A percentile compares a stretch with the other conserved stretches of the same genome.
Evolutionary conservation across 2,329 filamentous ascomycete species (phyloP).

Genomic region (Botryotinia globosa): DNA sequence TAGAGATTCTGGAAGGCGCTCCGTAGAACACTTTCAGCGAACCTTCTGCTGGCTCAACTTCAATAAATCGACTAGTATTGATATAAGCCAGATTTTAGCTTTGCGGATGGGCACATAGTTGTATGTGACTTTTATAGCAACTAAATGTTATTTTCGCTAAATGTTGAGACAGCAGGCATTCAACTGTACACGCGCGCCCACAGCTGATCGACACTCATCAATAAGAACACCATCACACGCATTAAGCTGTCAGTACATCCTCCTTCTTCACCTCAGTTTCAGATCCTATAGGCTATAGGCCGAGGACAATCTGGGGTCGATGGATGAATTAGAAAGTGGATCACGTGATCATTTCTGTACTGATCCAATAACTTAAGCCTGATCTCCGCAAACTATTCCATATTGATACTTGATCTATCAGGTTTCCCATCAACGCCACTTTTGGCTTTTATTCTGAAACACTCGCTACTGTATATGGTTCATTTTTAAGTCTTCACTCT

Average conservation of each 20-base stretch:
- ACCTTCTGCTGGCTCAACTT: background rate
- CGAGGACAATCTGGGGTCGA: background rate
- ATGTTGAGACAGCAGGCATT: background rate
- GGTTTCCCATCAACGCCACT: background rate
- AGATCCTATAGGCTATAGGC: background rate
- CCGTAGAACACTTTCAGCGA: background rate
- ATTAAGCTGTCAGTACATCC: background rate
- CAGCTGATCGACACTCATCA: background rate
- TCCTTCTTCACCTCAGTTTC: background rate
- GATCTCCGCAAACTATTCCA: background rate
- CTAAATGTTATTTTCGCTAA: background rate
- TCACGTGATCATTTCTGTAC: background rate
- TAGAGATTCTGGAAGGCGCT: background rate
- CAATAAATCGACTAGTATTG: background rate
- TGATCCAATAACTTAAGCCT: background rate
- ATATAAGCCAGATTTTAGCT: background rate
- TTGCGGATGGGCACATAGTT: background rate
- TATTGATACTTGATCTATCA: background rate
- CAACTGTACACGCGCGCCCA: background rate
- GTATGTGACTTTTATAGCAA: background rate
- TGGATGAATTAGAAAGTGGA: accelerated
- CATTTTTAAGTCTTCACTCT: background rate
- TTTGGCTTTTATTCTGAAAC: background rate
- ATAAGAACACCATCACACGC: background rate
- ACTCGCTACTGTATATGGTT: background rate